phyloP scores from a whole-genome alignment of 371 early-diverging fungal genomes.

The Mortierella sp. region DNA sequence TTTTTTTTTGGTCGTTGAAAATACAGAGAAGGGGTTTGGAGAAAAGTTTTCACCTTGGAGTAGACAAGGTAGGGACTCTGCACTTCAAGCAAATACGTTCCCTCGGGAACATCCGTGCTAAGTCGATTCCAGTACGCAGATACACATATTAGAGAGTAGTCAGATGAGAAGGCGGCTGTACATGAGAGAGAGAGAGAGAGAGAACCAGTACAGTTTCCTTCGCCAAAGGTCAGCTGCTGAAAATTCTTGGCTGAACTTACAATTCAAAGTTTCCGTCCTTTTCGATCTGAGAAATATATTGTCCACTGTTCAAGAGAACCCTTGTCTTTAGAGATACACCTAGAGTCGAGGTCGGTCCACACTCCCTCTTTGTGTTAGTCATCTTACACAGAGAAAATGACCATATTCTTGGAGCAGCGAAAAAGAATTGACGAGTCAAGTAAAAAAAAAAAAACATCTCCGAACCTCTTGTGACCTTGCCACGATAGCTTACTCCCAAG shows the following conservation, averaged over 20 bases:
- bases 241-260: slow-evolving; percentile 5
- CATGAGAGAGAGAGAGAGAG: too few relatives aligned
- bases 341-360: too few relatives aligned
- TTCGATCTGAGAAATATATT: slow-evolving; percentile 7
- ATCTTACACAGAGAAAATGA: too few relatives aligned
- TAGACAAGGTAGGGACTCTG: slow-evolving; percentile 20
- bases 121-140: too few relatives aligned
- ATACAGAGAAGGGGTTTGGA: not conserved
- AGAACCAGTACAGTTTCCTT: too few relatives aligned
- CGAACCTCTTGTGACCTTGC: slow-evolving; percentile 17
- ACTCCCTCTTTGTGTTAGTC: too few relatives aligned
- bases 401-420: too few relatives aligned
- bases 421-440: too few relatives aligned
- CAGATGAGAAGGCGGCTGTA: not conserved
- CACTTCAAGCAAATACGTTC: slow-evolving; percentile 30
- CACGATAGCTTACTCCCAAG: slow-evolving; percentile 21
- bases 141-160: not conserved
- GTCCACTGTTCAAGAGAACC: slow-evolving; percentile 20
- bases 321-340: slow-evolving; percentile 33
- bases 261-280: slow-evolving; percentile 27
- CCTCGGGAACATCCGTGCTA: slow-evolving; percentile 30
- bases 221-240: too few relatives aligned
- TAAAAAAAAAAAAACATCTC: not conserved
- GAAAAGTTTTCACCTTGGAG: slow-evolving; percentile 11
- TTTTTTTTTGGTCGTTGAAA: not conserved